Evolutionary conservation across 305 asterid genomes (phyloP).

Genomic region (Fraxinus baroniana): DNA sequence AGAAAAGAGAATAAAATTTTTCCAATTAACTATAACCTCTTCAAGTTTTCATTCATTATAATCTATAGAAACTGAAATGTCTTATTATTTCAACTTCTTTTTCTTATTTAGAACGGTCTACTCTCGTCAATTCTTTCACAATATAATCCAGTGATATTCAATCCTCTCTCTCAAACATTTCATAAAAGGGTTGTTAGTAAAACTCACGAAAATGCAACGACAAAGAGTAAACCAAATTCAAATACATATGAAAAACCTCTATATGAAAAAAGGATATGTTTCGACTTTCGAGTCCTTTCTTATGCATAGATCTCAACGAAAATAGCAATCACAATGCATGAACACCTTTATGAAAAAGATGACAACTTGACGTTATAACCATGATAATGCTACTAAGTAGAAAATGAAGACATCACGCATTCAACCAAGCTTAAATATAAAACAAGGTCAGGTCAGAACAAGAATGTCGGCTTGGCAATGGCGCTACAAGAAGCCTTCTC

Average conservation of each 20-base stretch:
- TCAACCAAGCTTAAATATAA: not conserved
- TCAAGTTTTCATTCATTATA: not conserved
- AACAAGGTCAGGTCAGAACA: not conserved
- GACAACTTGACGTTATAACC: not conserved
- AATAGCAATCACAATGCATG: not conserved
- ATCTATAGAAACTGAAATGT: not conserved
- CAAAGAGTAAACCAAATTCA: not conserved
- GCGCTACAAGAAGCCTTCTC: conserved; percentile 16
- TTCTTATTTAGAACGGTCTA: not conserved
- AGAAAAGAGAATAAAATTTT: not conserved
- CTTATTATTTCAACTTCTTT: not conserved
- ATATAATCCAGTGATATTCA: not conserved
- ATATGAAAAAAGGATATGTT: not conserved
- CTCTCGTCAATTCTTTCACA: not conserved
- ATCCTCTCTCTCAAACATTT: not conserved
- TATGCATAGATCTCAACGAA: not conserved
- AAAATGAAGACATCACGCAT: not conserved
- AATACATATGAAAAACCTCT: not conserved
- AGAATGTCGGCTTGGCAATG: not conserved
- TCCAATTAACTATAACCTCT: not conserved
- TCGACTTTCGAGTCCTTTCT: not conserved
- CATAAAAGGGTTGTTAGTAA: not conserved
- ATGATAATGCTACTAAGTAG: not conserved
- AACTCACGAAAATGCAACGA: not conserved
- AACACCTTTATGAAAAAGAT: not conserved